Conservation (phyloP, 2,329 filamentous ascomycete genomes). For the Colletotrichum sansevieriae region DNA sequence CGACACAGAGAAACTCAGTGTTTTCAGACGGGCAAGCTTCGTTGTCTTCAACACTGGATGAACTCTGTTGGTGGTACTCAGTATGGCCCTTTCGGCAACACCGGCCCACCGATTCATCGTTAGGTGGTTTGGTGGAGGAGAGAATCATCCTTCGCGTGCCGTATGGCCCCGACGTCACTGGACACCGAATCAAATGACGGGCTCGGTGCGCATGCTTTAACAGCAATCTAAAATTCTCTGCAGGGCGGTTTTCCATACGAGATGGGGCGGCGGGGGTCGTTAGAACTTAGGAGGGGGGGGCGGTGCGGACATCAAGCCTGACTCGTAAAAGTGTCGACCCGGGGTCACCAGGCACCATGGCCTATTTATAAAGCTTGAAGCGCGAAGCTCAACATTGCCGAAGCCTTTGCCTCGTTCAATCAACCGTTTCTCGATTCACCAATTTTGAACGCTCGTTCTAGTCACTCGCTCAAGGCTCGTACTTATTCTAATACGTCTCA, state of each 20-base stretch:
- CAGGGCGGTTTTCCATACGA: constrained; percentile 36
- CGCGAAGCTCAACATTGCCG: constrained; percentile 14
- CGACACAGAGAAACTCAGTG: no score
- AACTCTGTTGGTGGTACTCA: constrained; percentile 1
- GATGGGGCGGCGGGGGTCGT: constrained; percentile 38
- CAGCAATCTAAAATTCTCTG: constrained; percentile 38
- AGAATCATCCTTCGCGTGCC: constrained; percentile 25
- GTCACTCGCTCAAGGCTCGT: constrained; percentile 37
- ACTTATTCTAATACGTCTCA: constrained; percentile 39
- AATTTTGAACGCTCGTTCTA: constrained; percentile 35
- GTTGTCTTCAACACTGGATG: background rate
- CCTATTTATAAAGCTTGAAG: constrained; percentile 37
- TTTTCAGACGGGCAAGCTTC: background rate
- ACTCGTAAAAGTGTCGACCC: constrained; percentile 33
- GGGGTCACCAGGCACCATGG: constrained; percentile 17
- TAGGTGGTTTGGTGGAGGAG: constrained; percentile 20
- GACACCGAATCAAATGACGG: constrained; percentile 8
- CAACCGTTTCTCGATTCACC: constrained; percentile 35
- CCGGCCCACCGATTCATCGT: constrained; percentile 16
- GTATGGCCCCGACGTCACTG: constrained; percentile 31
- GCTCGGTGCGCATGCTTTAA: constrained; percentile 27
- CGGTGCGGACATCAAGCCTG: constrained; percentile 20
- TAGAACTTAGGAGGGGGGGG: constrained; percentile 18
- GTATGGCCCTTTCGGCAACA: constrained; percentile 8
- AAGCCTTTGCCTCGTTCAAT: constrained; percentile 1